Percentiles rank a stretch among this genome's conserved stretches.
phyloP scores from a whole-genome alignment of 169 alveolate species.

The Plasmodium knowlesi region DNA sequence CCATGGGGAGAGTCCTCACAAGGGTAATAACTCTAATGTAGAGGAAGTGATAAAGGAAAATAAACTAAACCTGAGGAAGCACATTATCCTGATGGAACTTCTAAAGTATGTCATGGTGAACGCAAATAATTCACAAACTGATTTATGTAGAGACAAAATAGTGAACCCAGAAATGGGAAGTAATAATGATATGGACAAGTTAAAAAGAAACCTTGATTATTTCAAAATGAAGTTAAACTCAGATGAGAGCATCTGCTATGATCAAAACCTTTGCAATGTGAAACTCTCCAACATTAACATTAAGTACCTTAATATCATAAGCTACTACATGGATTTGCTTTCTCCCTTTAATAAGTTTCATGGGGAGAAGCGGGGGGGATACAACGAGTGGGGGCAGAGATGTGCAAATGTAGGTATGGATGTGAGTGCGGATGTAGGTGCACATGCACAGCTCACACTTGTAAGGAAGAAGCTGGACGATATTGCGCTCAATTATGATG shows the following conservation, averaged over 20 bases:
- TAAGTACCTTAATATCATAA: conserved; percentile 34
- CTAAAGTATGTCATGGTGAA: conserved; percentile 32
- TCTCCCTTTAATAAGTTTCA: conserved; percentile 41
- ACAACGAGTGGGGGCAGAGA: not conserved
- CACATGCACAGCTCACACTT: not conserved
- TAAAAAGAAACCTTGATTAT: not conserved
- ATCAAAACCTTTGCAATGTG: not conserved
- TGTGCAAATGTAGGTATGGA: not conserved
- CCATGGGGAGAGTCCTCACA: not conserved
- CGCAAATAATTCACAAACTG: conserved; percentile 10
- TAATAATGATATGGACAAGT: not conserved
- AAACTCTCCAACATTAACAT: not conserved
- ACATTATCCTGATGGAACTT: conserved; percentile 25
- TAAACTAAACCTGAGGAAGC: conserved; percentile 31
- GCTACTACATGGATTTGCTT: conserved; percentile 38
- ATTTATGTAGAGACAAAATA: not conserved
- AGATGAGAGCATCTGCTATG: not conserved
- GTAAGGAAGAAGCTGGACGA: conserved; percentile 34
- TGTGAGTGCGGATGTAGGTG: not conserved
- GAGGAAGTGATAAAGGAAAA: conserved; percentile 13
- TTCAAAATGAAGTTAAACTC: not conserved
- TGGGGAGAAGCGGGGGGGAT: not conserved
- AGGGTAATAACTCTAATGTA: not conserved
- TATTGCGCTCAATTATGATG: conserved; percentile 43
- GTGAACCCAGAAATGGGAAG: not conserved